Percentiles rank a stretch among this genome's conserved stretches.
These are phyloP conservation scores for Phytopythium montanum DNA, from an alignment of 352 stramenopile genomes.

Conservation along the genomic window DNA sequence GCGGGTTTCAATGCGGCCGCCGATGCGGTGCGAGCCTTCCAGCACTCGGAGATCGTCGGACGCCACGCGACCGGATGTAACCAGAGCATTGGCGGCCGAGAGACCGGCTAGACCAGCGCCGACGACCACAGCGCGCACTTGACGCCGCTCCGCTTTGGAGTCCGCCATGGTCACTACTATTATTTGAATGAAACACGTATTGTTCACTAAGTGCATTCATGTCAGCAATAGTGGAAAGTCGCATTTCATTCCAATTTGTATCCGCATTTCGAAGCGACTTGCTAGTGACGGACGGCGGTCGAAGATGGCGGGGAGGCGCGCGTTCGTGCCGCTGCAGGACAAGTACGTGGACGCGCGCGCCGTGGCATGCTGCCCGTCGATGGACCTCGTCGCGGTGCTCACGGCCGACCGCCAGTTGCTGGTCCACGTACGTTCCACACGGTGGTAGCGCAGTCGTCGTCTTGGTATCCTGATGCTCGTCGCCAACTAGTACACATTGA, in stretches of 20 bases:
- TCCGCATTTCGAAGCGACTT: neutral
- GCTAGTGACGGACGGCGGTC: neutral
- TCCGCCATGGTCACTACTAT: too few species aligned
- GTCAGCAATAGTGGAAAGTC: too few species aligned
- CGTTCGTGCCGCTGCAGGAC: constrained; percentile 70
- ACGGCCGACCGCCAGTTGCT: constrained; percentile 65
- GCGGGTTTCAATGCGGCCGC: constrained; percentile 47
- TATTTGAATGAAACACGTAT: too few species aligned
- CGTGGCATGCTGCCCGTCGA: constrained; percentile 63
- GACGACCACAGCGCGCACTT: constrained; percentile 5
- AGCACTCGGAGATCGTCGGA: constrained; percentile 35
- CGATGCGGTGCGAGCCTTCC: constrained; percentile 42
- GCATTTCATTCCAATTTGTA: too few species aligned
- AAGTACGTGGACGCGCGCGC: constrained; percentile 51
- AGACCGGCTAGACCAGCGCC: constrained; percentile 6
- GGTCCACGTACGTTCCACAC: constrained; percentile 50
- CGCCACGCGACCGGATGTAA: constrained; percentile 23
- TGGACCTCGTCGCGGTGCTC: constrained; percentile 75
- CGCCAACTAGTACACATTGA: too few species aligned
- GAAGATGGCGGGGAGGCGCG: neutral
- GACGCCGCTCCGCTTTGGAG: too few species aligned
- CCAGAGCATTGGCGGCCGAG: constrained; percentile 28
- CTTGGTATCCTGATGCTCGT: neutral
- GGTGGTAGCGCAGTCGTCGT: neutral
- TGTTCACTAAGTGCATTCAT: too few species aligned